These are phyloP conservation scores for Kodamaea derodonti DNA, from an alignment of 1,139 yeast species.

Conservation along the genomic window DNA sequence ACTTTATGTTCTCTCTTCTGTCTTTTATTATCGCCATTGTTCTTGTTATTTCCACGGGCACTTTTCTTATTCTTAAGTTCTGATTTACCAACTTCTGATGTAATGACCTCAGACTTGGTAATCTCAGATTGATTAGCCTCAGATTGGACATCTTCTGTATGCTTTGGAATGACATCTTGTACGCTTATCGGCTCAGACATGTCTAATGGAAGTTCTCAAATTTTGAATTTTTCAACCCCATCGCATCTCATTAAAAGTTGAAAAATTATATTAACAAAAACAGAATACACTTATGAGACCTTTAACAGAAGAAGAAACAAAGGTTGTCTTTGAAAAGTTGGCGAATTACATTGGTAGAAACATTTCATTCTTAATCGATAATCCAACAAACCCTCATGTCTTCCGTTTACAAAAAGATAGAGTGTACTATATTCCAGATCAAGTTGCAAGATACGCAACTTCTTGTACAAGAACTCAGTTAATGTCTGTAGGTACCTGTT, in stretches of 20 bases:
- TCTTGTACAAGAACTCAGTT: constrained; percentile 83
- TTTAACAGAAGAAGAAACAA: constrained; percentile 94
- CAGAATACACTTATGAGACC: constrained; percentile 65
- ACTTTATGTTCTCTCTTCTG: constrained; percentile 31
- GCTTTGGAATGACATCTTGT: neutral
- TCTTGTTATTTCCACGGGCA: constrained; percentile 29
- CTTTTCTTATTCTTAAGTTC: constrained; percentile 18
- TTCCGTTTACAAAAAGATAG: constrained; percentile 94
- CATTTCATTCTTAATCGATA: constrained; percentile 81
- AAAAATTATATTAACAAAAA: constrained; percentile 4
- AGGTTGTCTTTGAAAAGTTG: constrained; percentile 90
- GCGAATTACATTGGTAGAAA: constrained; percentile 96
- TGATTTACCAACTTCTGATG: neutral
- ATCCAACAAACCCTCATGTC: constrained; percentile 88
- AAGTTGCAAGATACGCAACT: constrained; percentile 82
- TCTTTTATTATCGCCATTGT: constrained; percentile 32
- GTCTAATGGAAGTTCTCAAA: neutral
- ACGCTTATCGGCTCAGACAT: neutral
- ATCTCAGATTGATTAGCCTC: too few relatives aligned
- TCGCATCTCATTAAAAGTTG: constrained; percentile 3
- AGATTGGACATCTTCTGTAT: neutral
- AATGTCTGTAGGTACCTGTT: constrained; percentile 89
- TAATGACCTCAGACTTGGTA: constrained; percentile 1
- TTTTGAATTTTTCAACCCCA: constrained; percentile 4
- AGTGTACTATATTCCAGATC: constrained; percentile 86